Evolutionary conservation across 805 yeast species (phyloP).

Genomic region (Suhomyces pyralidae): DNA sequence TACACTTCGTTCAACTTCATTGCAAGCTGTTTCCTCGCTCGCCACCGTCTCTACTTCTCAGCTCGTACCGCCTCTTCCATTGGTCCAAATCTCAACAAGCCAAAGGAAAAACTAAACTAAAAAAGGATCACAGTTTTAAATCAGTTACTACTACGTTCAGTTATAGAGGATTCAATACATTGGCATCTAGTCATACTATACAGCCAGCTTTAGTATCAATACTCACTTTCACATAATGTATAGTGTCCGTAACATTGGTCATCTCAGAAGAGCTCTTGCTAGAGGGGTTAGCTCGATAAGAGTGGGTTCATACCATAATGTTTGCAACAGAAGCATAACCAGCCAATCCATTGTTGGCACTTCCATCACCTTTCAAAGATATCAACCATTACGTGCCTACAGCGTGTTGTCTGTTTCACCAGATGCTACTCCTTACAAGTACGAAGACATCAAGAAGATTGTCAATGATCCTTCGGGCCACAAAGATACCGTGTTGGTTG

Average conservation of each 20-base stretch:
- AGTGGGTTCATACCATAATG: not conserved
- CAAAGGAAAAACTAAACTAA: conserved; percentile 2
- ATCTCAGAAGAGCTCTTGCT: not conserved
- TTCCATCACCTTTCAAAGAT: not conserved
- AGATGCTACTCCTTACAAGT: conserved; percentile 50
- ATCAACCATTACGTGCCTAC: conserved; percentile 15
- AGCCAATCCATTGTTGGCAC: not conserved
- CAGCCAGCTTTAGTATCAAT: not conserved
- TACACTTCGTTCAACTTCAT: not conserved
- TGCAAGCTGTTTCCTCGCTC: not conserved
- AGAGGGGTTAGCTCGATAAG: conserved; percentile 2
- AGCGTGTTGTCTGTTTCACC: conserved; percentile 36
- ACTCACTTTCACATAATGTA: conserved; percentile 1
- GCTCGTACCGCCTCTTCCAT: not conserved
- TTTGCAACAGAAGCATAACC: not conserved
- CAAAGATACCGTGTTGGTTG: conserved; percentile 61
- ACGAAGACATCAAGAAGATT: conserved; percentile 48
- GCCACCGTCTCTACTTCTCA: not conserved
- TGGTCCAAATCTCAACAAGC: conserved; percentile 3
- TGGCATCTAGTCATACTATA: not conserved
- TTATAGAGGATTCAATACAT: not conserved
- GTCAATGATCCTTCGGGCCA: conserved; percentile 36
- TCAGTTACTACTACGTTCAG: not conserved
- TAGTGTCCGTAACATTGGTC: conserved; percentile 2
- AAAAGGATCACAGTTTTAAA: not conserved